Conservation (phyloP, 2,329 filamentous ascomycete species). For the Fusarium chlamydosporum region DNA sequence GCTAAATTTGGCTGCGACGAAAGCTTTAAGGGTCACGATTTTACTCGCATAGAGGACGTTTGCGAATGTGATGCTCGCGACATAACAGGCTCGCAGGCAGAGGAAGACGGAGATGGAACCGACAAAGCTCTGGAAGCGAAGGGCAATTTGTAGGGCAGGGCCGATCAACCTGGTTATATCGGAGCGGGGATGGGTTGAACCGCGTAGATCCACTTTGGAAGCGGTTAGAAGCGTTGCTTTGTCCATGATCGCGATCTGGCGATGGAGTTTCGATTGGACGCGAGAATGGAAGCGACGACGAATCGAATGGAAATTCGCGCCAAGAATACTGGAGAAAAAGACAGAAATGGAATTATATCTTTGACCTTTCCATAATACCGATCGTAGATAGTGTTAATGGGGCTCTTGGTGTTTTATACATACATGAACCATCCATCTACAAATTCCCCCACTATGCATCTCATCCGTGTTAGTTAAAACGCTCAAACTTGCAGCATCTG, state of each 20-base stretch:
- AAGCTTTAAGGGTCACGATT: slow-evolving; percentile 48
- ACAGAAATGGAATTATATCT: background rate
- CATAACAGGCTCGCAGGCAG: slow-evolving; percentile 52
- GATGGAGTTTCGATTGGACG: slow-evolving; percentile 24
- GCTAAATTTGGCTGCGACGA: slow-evolving; percentile 51
- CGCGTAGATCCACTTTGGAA: slow-evolving; percentile 55
- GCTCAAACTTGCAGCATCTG: background rate
- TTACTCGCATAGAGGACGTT: slow-evolving; percentile 46
- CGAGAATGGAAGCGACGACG: slow-evolving; percentile 13
- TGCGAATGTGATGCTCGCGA: slow-evolving; percentile 51
- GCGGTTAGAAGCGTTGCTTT: slow-evolving; percentile 58
- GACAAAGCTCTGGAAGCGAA: slow-evolving; percentile 56
- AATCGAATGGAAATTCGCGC: background rate
- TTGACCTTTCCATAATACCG: slow-evolving; percentile 10
- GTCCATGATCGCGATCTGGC: slow-evolving; percentile 52
- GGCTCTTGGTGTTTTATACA: slow-evolving; percentile 45
- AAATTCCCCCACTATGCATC: slow-evolving; percentile 24
- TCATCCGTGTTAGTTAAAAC: slow-evolving; percentile 6
- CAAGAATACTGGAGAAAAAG: slow-evolving; percentile 17
- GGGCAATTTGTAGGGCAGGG: slow-evolving; percentile 54
- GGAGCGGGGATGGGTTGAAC: slow-evolving; percentile 51
- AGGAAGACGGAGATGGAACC: slow-evolving; percentile 52
- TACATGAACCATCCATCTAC: background rate
- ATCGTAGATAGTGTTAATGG: slow-evolving; percentile 4
- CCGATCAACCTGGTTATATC: slow-evolving; percentile 53